These are phyloP conservation scores for Pichia cactophila DNA, from an alignment of 1,139 yeast genomes.

Conservation along the genomic window DNA sequence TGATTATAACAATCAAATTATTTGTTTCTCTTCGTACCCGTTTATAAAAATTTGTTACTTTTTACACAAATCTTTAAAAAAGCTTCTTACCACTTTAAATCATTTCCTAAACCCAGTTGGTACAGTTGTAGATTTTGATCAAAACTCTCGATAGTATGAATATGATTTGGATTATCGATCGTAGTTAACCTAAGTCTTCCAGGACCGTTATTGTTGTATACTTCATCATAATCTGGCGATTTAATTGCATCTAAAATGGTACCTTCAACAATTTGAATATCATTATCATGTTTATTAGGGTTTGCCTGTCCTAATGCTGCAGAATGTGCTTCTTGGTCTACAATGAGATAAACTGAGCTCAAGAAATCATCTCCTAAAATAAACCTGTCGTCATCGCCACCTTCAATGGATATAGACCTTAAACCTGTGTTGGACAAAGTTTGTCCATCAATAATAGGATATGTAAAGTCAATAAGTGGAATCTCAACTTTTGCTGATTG, in stretches of 20 bases:
- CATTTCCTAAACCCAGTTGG: background rate
- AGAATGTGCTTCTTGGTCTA: conserved; percentile 37
- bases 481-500: conserved; percentile 41
- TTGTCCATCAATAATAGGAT: conserved; percentile 19
- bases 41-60: too few species aligned
- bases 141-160: background rate
- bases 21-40: background rate
- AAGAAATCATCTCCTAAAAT: conserved; percentile 39
- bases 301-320: conserved; percentile 38
- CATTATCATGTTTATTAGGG: background rate
- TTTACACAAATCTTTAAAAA: too few species aligned
- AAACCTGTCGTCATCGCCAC: conserved; percentile 12
- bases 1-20: background rate
- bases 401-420: conserved; percentile 5
- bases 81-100: background rate
- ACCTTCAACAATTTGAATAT: conserved; percentile 5
- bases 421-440: conserved; percentile 10
- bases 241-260: conserved; percentile 8
- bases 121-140: conserved; percentile 2
- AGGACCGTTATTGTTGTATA: conserved; percentile 6
- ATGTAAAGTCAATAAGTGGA: conserved; percentile 47
- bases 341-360: conserved; percentile 39
- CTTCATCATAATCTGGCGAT: conserved; percentile 8
- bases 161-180: conserved; percentile 1
- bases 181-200: conserved; percentile 1